Evolutionary conservation across 306 rosid genomes (phyloP).

Genomic region (Adenanthera pavonina): DNA sequence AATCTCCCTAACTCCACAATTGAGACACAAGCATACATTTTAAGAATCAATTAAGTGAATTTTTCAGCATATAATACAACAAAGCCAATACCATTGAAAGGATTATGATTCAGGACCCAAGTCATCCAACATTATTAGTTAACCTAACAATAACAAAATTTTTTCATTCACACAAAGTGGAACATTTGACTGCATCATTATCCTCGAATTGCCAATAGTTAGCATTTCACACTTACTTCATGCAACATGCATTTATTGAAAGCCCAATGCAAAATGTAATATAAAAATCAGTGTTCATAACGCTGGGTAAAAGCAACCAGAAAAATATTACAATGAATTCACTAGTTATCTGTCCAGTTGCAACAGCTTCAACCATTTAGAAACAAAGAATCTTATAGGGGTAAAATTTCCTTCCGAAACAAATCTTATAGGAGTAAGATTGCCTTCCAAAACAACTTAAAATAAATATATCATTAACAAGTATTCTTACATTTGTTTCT

Average conservation of each 20-base stretch:
- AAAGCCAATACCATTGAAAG: background rate
- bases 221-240: conserved; percentile 11
- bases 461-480: background rate
- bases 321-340: conserved; percentile 16
- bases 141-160: background rate
- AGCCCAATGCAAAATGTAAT: conserved; percentile 13
- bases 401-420: conserved; percentile 18
- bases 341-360: conserved; percentile 10
- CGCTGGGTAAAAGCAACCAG: conserved; percentile 13
- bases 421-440: conserved; percentile 8
- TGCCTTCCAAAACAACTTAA: conserved; percentile 23
- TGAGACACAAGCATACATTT: conserved; percentile 12
- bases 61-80: background rate
- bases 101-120: background rate
- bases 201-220: conserved; percentile 1
- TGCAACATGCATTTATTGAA: conserved; percentile 32
- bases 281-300: background rate
- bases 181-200: background rate
- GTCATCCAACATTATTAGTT: background rate
- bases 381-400: conserved; percentile 23
- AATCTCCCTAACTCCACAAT: conserved; percentile 21
- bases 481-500: conserved; percentile 83
- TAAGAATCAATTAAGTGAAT: conserved; percentile 17
- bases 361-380: conserved; percentile 15
- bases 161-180: conserved; percentile 12